These are phyloP conservation scores for Scenedesmus sp. DNA, from an alignment of 163 green algal species.

Conservation along the genomic window DNA sequence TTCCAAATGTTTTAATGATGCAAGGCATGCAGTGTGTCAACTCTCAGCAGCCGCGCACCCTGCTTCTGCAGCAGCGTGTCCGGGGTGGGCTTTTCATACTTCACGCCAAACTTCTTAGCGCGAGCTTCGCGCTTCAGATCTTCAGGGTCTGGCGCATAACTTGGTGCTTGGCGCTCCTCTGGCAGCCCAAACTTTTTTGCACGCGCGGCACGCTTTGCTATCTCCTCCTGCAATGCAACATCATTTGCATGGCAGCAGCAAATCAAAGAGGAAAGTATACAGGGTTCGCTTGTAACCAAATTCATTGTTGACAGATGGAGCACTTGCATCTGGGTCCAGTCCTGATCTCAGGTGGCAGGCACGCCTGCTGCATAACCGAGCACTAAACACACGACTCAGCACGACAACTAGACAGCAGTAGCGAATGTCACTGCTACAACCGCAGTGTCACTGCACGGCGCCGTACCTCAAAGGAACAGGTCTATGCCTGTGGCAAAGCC, in stretches of 20 bases:
- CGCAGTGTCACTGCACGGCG: no score
- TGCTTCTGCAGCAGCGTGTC: constrained; percentile 40
- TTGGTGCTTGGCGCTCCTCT: not conserved
- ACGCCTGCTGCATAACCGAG: no score
- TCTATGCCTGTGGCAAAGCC: no score
- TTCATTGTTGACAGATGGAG: no score
- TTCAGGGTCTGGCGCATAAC: constrained; percentile 25
- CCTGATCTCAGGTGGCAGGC: no score
- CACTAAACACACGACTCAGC: no score
- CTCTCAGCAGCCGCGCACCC: not conserved
- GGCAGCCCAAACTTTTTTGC: constrained; percentile 56
- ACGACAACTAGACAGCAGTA: no score
- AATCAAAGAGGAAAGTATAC: not conserved
- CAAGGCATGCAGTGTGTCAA: not conserved
- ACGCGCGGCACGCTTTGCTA: constrained; percentile 69
- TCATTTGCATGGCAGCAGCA: not conserved
- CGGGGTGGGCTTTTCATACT: constrained; percentile 46
- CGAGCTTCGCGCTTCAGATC: constrained; percentile 31
- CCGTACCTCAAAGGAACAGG: no score
- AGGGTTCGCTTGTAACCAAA: not conserved
- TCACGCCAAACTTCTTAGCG: constrained; percentile 64
- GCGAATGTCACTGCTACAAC: no score
- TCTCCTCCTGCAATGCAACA: constrained; percentile 73
- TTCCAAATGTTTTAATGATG: constrained; percentile 33
- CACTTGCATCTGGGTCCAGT: no score